phyloP scores from a whole-genome alignment of 257 asterid species.

The Jasminum sambac region DNA sequence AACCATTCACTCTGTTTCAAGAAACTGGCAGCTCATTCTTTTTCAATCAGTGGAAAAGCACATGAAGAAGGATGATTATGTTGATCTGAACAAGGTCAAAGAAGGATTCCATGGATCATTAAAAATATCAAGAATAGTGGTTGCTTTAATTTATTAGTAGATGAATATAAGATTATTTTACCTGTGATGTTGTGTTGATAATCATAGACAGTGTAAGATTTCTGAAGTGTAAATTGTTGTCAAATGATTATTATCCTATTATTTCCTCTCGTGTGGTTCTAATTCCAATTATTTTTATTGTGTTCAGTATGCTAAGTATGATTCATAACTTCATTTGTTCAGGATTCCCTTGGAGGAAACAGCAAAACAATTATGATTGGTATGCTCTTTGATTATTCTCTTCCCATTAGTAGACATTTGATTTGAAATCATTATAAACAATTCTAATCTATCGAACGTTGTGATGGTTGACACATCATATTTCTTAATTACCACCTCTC shows the following conservation, averaged over 20 bases:
- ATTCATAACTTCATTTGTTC: conserved; percentile 26
- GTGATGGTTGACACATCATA: not conserved
- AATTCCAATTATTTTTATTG: not conserved
- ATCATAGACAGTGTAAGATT: not conserved
- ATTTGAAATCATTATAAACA: not conserved
- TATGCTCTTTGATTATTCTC: conserved; percentile 33
- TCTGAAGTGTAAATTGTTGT: not conserved
- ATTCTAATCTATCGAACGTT: not conserved
- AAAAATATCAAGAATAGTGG: not conserved
- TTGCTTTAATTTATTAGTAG: not conserved
- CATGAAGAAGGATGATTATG: not conserved
- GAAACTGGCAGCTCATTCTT: not conserved
- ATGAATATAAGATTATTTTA: not conserved
- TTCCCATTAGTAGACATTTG: not conserved
- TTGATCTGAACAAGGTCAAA: not conserved
- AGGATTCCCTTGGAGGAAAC: conserved; percentile 99
- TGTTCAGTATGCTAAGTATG: conserved; percentile 23
- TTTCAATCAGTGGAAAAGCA: not conserved
- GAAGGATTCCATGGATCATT: not conserved
- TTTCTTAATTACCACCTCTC: not conserved
- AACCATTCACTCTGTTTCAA: conserved; percentile 7
- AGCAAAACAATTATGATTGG: conserved; percentile 99
- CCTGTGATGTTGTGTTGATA: not conserved
- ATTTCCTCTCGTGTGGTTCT: not conserved
- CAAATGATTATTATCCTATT: not conserved